Percentiles rank a stretch among this genome's conserved stretches.
phyloP scores from a whole-genome alignment of 23 red algal species.

The Gracilaria caudata region DNA sequence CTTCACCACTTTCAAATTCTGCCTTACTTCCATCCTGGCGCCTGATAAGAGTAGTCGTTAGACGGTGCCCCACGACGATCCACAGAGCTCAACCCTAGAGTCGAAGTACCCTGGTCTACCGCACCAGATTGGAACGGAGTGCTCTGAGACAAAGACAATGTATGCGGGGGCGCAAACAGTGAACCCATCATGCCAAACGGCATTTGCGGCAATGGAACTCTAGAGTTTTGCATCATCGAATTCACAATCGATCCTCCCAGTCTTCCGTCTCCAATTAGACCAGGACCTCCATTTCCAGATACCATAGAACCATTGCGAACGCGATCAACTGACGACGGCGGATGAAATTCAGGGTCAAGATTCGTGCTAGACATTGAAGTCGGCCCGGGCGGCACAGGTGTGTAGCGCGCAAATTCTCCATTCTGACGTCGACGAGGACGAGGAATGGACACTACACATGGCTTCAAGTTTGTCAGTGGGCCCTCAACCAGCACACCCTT shows the following conservation, averaged over 20 bases:
- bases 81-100: conserved; percentile 8
- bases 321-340: conserved; percentile 50
- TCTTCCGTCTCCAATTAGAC: conserved; percentile 57
- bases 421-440: conserved; percentile 76
- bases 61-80: conserved; percentile 62
- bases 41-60: conserved; percentile 70
- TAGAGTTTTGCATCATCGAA: conserved; percentile 58
- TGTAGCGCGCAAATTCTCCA: conserved; percentile 70
- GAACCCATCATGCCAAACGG: conserved; percentile 77
- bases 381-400: conserved; percentile 50
- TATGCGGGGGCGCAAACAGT: conserved; percentile 53
- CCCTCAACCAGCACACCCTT: conserved; percentile 84
- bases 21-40: conserved; percentile 67
- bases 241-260: conserved; percentile 58
- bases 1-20: background rate
- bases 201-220: conserved; percentile 71
- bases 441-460: conserved; percentile 60
- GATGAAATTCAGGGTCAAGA: conserved; percentile 66
- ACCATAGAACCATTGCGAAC: conserved; percentile 46
- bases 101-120: conserved; percentile 9
- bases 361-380: conserved; percentile 44
- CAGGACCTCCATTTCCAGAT: conserved; percentile 60
- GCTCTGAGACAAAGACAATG: conserved; percentile 51
- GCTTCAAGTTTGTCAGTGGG: conserved; percentile 80
- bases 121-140: conserved; percentile 40